Evolutionary conservation across 352 stramenopile species (phyloP).

Genomic region (Bremia lactucae): DNA sequence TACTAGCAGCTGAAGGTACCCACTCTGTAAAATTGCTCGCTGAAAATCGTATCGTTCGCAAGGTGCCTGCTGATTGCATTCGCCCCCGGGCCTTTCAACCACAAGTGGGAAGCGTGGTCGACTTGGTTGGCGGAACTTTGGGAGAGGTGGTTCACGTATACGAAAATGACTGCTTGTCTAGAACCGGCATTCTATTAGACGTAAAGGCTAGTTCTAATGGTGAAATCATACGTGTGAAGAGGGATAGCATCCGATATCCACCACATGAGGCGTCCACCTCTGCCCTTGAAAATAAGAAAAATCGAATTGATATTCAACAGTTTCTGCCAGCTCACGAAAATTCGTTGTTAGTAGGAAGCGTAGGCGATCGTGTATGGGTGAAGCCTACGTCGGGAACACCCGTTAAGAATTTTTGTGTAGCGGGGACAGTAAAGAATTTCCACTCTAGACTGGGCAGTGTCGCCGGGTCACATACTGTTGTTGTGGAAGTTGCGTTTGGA

Average conservation of each 20-base stretch:
- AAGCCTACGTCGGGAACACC: constrained; percentile 18
- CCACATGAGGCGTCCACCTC: constrained; percentile 6
- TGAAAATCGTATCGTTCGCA: constrained; percentile 28
- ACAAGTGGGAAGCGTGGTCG: constrained; percentile 62
- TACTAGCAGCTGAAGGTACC: constrained; percentile 8
- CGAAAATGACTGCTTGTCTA: constrained; percentile 7
- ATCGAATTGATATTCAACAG: constrained; percentile 46
- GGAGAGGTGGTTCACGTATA: constrained; percentile 51
- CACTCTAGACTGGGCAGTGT: constrained; percentile 42
- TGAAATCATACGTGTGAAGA: constrained; percentile 47
- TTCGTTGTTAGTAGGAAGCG: constrained; percentile 33
- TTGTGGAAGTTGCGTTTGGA: constrained; percentile 48
- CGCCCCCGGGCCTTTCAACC: constrained; percentile 25
- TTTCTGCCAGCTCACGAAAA: constrained; percentile 55
- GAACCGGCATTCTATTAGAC: constrained; percentile 25
- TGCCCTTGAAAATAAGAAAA: constrained; percentile 11
- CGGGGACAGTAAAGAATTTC: constrained; percentile 55
- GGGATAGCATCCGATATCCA: constrained; percentile 40
- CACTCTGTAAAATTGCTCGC: constrained; percentile 37
- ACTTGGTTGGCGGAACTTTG: constrained; percentile 42
- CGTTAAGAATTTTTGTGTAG: constrained; percentile 33
- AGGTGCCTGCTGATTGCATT: constrained; percentile 34
- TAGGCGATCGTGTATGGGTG: constrained; percentile 64
- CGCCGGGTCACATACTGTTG: constrained; percentile 28
- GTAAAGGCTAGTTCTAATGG: constrained; percentile 36